Conservation (phyloP, 805 yeast genomes). For the Candida pini region DNA sequence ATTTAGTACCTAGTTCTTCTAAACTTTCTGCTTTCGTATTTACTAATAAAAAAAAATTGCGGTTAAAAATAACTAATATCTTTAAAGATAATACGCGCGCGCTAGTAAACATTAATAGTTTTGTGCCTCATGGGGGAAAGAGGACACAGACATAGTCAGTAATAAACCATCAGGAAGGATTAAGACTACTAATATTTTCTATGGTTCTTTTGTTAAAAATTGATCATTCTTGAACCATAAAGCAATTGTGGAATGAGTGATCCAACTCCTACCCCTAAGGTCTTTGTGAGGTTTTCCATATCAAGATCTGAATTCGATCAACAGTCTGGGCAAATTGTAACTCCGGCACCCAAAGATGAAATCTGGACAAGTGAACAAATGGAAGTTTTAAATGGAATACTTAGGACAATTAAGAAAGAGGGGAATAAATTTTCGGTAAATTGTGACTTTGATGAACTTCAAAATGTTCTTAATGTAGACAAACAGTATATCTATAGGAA, state of each 20-base stretch:
- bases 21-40: no score
- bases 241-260: not conserved
- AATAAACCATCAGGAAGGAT: no score
- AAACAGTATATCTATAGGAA: slow-evolving; percentile 17
- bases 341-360: not conserved
- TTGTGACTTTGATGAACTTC: slow-evolving; percentile 18
- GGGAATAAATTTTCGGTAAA: slow-evolving; percentile 12
- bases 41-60: no score
- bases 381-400: slow-evolving; percentile 7
- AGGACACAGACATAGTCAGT: no score
- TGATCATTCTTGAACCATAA: no score
- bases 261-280: slow-evolving; percentile 1
- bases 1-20: not conserved
- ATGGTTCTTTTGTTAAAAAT: no score
- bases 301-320: not conserved
- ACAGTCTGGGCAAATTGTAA: no score
- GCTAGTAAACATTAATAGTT: no score
- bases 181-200: no score
- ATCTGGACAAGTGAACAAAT: slow-evolving; percentile 17
- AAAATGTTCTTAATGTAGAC: slow-evolving; percentile 7
- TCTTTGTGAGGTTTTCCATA: slow-evolving; percentile 4
- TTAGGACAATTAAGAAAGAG: slow-evolving; percentile 7
- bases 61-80: no score
- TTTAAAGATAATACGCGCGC: no score
- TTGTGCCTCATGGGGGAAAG: no score